Conservation (phyloP, 1,284 basidiomycete genomes). For the Prillingera fragicola region DNA sequence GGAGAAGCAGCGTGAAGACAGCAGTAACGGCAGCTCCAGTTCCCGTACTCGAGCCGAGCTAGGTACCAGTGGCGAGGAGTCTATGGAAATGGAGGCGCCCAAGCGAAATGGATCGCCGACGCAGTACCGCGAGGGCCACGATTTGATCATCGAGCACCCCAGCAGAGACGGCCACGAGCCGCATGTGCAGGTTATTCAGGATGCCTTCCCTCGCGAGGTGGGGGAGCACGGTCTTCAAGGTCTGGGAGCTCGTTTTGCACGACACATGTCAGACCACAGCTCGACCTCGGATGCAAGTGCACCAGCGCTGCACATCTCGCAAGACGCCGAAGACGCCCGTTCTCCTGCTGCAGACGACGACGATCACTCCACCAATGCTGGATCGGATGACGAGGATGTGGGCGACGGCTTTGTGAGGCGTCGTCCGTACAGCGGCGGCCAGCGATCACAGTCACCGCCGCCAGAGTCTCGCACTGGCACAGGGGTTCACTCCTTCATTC, state of each 20-base stretch:
- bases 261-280: too few species aligned
- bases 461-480: not conserved
- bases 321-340: too few species aligned
- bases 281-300: too few species aligned
- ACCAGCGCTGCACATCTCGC: too few species aligned
- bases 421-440: not conserved
- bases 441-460: not conserved
- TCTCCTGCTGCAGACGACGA: too few species aligned
- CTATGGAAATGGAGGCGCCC: constrained; percentile 16
- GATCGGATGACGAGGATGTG: constrained; percentile 10
- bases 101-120: constrained; percentile 40
- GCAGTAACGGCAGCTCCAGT: constrained; percentile 17
- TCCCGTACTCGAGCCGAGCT: constrained; percentile 26
- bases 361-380: constrained; percentile 17
- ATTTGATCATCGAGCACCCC: constrained; percentile 61
- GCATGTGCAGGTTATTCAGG: too few species aligned
- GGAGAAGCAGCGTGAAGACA: constrained; percentile 1
- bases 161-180: constrained; percentile 59
- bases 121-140: constrained; percentile 67
- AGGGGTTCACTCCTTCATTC: constrained; percentile 17
- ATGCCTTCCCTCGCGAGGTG: too few species aligned
- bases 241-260: too few species aligned
- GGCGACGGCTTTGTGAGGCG: constrained; percentile 12
- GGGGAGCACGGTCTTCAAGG: too few species aligned
- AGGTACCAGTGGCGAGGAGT: constrained; percentile 17